These are phyloP conservation scores for Aurantiochytrium sp. DNA, from an alignment of 108 stramenopile genomes.

Conservation along the genomic window DNA sequence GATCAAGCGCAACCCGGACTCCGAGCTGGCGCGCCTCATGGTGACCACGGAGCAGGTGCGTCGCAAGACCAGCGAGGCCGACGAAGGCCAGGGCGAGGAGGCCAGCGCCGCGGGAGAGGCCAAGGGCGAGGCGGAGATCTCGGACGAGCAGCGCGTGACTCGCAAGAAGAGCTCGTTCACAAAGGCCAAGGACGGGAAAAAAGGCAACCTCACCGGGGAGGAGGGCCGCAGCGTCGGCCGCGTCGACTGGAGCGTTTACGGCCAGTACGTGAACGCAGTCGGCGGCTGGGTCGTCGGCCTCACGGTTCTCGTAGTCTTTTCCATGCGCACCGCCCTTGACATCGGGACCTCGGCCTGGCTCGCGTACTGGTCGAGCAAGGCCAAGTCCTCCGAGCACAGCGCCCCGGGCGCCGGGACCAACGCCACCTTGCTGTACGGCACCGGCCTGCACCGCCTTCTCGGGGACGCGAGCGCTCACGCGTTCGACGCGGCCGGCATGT, in stretches of 20 bases:
- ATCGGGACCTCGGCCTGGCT: conserved; percentile 10
- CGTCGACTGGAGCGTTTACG: conserved; percentile 63
- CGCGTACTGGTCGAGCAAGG: conserved; percentile 9
- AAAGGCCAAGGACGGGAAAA: background rate
- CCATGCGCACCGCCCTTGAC: background rate
- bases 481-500: background rate
- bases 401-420: conserved; percentile 29
- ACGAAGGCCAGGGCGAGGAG: background rate
- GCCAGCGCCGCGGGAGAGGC: background rate
- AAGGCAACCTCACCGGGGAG: conserved; percentile 37
- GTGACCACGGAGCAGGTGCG: conserved; percentile 18
- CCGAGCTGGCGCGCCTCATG: conserved; percentile 11
- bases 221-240: conserved; percentile 55
- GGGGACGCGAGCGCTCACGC: background rate
- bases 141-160: background rate
- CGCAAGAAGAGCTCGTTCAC: conserved; percentile 2
- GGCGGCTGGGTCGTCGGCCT: conserved; percentile 64
- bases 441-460: background rate
- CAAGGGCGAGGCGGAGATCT: background rate
- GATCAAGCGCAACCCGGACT: conserved; percentile 46
- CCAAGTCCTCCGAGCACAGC: background rate
- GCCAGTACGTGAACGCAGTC: conserved; percentile 68
- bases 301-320: conserved; percentile 58
- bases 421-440: background rate
- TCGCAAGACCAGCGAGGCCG: background rate